Conservation (phyloP, 768 basidiomycete genomes). For the Phlebiopsis gigantea region DNA sequence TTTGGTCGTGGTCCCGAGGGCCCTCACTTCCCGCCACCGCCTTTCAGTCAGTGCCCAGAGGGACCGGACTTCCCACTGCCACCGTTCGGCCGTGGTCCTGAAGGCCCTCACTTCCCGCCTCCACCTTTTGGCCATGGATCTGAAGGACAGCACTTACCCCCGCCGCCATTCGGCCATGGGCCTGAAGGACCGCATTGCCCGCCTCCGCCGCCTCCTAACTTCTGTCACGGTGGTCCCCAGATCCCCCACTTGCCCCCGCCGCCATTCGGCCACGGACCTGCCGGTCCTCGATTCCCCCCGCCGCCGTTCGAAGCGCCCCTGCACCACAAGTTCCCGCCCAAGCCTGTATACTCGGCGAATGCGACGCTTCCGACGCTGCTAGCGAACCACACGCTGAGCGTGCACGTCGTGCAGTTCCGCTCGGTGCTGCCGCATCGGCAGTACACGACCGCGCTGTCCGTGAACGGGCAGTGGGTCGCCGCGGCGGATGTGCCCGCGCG, state of each 20-base stretch:
- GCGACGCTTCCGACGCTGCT: slow-evolving; percentile 37
- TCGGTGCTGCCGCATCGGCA: slow-evolving; percentile 21
- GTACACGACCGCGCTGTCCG: slow-evolving; percentile 34
- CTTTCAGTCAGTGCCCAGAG: neutral
- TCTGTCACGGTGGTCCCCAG: slow-evolving; percentile 1
- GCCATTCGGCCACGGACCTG: neutral
- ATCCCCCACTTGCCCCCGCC: slow-evolving; percentile 3
- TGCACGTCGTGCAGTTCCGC: slow-evolving; percentile 44
- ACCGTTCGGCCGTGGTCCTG: neutral
- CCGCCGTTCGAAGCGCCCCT: slow-evolving; percentile 4
- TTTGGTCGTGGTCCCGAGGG: neutral
- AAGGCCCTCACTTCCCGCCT: neutral
- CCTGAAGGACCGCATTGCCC: neutral
- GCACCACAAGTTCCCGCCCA: slow-evolving; percentile 17
- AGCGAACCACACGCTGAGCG: slow-evolving; percentile 37
- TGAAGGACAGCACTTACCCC: neutral
- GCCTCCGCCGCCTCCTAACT: neutral
- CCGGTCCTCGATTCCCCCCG: neutral
- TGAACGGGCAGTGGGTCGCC: slow-evolving; percentile 34
- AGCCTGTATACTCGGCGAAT: slow-evolving; percentile 16
- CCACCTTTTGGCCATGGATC: neutral
- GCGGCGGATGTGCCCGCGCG: slow-evolving; percentile 44
- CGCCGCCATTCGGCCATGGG: neutral
- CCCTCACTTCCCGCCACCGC: slow-evolving; percentile 1
- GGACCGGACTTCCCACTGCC: neutral